These are phyloP conservation scores for Venturiaceae sp. DNA, from an alignment of 2,329 filamentous ascomycete genomes.

Conservation along the genomic window DNA sequence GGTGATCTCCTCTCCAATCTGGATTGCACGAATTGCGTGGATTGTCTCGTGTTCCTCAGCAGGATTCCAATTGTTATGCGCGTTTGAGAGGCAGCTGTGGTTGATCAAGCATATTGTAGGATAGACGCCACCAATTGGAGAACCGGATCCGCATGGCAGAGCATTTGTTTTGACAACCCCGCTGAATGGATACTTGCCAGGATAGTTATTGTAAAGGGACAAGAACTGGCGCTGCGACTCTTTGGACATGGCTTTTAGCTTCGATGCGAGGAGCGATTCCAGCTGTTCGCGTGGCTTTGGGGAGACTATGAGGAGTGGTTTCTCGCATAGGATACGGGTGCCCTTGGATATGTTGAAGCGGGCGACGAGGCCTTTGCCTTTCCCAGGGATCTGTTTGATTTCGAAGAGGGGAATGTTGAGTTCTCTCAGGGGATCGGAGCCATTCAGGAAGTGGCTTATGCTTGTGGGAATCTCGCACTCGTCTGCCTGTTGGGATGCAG, in stretches of 20 bases:
- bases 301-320: slow-evolving; percentile 18
- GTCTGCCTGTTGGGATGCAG: neutral
- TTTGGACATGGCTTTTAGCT: slow-evolving; percentile 14
- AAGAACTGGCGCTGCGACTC: slow-evolving; percentile 14
- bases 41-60: slow-evolving; percentile 18
- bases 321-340: slow-evolving; percentile 26
- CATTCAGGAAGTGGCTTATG: neutral
- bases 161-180: slow-evolving; percentile 22
- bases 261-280: slow-evolving; percentile 8
- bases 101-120: slow-evolving; percentile 23
- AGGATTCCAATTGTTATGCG: slow-evolving; percentile 19
- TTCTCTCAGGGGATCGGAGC: slow-evolving; percentile 4
- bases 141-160: slow-evolving; percentile 19
- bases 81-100: slow-evolving; percentile 24
- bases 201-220: slow-evolving; percentile 24
- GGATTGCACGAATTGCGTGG: slow-evolving; percentile 19
- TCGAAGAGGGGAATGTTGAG: slow-evolving; percentile 5
- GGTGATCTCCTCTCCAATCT: slow-evolving; percentile 18
- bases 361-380: slow-evolving; percentile 24
- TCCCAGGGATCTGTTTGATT: slow-evolving; percentile 12
- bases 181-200: slow-evolving; percentile 16
- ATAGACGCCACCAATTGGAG: slow-evolving; percentile 17
- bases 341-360: slow-evolving; percentile 19
- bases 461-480: neutral
- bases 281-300: neutral